A percentile compares a stretch with the other conserved stretches of the same genome.
phyloP scores from a whole-genome alignment of 495 filamentous ascomycete genomes.

The Saxophila tyrrhenica region DNA sequence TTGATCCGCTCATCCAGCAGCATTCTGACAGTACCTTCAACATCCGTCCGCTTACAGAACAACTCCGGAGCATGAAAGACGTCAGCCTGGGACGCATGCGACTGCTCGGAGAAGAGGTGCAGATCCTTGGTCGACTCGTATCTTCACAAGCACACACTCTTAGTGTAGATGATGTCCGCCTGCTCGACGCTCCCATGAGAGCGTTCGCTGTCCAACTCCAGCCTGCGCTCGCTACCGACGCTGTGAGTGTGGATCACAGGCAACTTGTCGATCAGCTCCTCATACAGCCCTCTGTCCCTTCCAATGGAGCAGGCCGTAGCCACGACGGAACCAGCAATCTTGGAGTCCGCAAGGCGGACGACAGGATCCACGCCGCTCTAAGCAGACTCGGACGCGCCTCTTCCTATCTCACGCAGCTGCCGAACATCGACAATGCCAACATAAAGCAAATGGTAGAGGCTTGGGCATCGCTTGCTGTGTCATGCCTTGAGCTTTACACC shows the following conservation, averaged over 20 bases:
- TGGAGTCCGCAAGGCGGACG: no score
- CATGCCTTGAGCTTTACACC: constrained; percentile 65
- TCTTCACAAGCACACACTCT: neutral
- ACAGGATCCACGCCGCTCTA: no score
- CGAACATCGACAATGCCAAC: no score
- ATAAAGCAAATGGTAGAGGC: neutral
- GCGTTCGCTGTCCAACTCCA: neutral
- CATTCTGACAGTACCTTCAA: neutral
- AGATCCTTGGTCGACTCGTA: constrained; percentile 1
- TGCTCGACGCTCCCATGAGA: neutral
- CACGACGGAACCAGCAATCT: no score
- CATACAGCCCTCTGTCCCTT: no score
- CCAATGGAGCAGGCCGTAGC: no score
- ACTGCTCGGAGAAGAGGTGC: constrained; percentile 4
- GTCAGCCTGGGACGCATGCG: constrained; percentile 39
- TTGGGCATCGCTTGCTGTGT: constrained; percentile 56
- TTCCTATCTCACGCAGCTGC: no score
- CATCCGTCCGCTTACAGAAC: neutral
- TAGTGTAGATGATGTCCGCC: neutral
- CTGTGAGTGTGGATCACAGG: no score
- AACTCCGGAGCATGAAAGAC: constrained; percentile 4
- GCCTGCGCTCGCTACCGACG: neutral
- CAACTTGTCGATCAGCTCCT: no score
- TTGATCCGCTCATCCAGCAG: neutral
- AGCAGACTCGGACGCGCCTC: no score